These are phyloP conservation scores for Fraxinus platypoda DNA, from an alignment of 305 asterid genomes.

Conservation along the genomic window DNA sequence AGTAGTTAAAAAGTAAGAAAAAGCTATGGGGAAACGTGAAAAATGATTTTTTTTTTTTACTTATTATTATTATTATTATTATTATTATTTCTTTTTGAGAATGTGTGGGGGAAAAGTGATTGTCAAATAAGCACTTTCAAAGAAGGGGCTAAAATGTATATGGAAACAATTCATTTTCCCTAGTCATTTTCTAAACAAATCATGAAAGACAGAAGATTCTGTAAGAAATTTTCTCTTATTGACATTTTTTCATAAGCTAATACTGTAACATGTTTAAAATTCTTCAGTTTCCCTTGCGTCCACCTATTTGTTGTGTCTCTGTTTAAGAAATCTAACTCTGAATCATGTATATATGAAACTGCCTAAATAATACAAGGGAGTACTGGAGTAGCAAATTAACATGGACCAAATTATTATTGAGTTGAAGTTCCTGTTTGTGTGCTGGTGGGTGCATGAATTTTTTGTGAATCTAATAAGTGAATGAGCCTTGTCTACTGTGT, in stretches of 20 bases:
- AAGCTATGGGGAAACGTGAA: neutral
- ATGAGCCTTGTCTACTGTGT: neutral
- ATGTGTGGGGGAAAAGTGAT: neutral
- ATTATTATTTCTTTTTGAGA: neutral
- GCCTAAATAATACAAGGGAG: neutral
- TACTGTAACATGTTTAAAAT: neutral
- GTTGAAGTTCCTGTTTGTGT: neutral
- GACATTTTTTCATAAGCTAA: neutral
- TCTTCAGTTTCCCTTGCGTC: neutral
- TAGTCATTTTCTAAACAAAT: neutral
- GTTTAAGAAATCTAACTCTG: neutral
- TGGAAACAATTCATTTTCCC: neutral
- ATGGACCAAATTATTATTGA: neutral
- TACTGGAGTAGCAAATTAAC: neutral
- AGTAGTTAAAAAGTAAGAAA: neutral
- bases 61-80: neutral
- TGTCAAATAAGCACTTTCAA: neutral
- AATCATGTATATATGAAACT: neutral
- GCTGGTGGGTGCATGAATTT: neutral
- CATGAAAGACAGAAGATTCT: neutral
- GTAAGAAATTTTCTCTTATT: neutral
- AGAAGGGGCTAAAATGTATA: neutral
- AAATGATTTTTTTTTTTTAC: neutral
- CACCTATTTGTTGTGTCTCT: neutral
- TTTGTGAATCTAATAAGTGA: neutral